Evolutionary conservation across 2,329 filamentous ascomycete genomes (phyloP), one percentile per base, ranked within the genome.

Genomic region (Fusarium annulatum): DNA sequence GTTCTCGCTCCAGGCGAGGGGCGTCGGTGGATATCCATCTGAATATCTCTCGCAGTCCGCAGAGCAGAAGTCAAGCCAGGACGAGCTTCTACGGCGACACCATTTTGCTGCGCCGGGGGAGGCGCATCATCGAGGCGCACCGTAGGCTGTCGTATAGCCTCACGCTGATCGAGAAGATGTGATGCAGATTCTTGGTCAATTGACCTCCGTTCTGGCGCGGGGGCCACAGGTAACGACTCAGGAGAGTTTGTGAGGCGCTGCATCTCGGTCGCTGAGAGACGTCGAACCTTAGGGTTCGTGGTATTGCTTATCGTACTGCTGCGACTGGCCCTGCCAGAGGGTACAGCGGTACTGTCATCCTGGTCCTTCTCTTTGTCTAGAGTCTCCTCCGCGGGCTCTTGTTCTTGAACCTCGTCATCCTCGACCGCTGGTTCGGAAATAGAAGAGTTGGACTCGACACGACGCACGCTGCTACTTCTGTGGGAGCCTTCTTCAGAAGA

Each of bases 241-340:
- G 88, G 88, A 3, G 87, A 85, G 34, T 85, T 86, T 19, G 88
- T 86, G 66, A 92, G 80, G 67, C 89, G 86, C 60, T 89, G 86
- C 78, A 91, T 90, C 75, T 90, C 88, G 42, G 84, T 86, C 12
- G 87, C 87, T 0, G 89, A 90, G 33, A 91, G 82, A 42, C 88
- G 86, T 61, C 87, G 85, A 52, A 90, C 81, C 53, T 82, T 86
- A 46, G 82, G 79, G 69, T 81, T 84, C 38, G 71, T 72, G 9
- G 77, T 73, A 64, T 78, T 81, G 64, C 75, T 79, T 55, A 79
- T 76, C 36, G 81, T 76, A 43, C 75, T 79, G 69, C 78, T 82
- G 28, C 77, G 77, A 51, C 78, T 77, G 41, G 78, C 72, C 15
- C 76, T 73, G 2, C 73, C 72, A 46, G 75, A 72, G 11, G 61